Evolutionary conservation across 2,329 filamentous ascomycete species (phyloP).

Genomic region (Ceratocystis ficicola): DNA sequence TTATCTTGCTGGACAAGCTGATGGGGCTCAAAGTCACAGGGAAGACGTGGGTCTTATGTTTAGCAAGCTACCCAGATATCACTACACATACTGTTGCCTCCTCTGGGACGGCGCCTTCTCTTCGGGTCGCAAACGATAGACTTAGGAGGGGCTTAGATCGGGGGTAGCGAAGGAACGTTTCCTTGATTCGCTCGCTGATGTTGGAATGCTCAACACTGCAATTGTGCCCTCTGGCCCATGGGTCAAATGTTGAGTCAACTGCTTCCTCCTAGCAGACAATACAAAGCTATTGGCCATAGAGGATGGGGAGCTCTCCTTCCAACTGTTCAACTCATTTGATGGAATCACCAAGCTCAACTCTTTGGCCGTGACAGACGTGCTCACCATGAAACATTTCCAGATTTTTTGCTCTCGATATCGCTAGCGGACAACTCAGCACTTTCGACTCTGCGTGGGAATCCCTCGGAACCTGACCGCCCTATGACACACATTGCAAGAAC

Average conservation of each 20-base stretch:
- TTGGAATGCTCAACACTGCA: slow-evolving; percentile 33
- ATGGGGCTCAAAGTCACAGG: slow-evolving; percentile 32
- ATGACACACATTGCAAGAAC: slow-evolving; percentile 37
- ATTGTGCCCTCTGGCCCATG: slow-evolving; percentile 43
- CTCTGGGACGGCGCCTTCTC: too few relatives aligned
- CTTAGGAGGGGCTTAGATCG: slow-evolving; percentile 41
- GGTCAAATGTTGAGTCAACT: slow-evolving; percentile 40
- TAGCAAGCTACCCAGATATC: slow-evolving; percentile 32
- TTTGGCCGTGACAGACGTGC: slow-evolving; percentile 39
- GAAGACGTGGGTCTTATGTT: slow-evolving; percentile 36
- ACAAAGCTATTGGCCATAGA: slow-evolving; percentile 34
- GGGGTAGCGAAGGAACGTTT: slow-evolving; percentile 32
- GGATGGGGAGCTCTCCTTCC: slow-evolving; percentile 33
- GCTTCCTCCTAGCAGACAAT: slow-evolving; percentile 29
- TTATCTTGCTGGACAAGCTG: slow-evolving; percentile 33
- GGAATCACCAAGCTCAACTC: slow-evolving; percentile 41
- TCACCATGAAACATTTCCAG: slow-evolving; percentile 37
- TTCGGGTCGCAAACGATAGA: too few relatives aligned
- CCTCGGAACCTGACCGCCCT: neutral
- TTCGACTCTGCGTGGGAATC: too few relatives aligned
- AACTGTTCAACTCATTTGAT: slow-evolving; percentile 39
- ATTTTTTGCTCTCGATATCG: too few relatives aligned
- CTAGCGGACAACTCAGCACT: too few relatives aligned
- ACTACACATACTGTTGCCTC: too few relatives aligned
- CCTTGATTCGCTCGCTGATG: slow-evolving; percentile 39